These are phyloP conservation scores for Candida maesae DNA, from an alignment of 805 yeast genomes.

Conservation along the genomic window DNA sequence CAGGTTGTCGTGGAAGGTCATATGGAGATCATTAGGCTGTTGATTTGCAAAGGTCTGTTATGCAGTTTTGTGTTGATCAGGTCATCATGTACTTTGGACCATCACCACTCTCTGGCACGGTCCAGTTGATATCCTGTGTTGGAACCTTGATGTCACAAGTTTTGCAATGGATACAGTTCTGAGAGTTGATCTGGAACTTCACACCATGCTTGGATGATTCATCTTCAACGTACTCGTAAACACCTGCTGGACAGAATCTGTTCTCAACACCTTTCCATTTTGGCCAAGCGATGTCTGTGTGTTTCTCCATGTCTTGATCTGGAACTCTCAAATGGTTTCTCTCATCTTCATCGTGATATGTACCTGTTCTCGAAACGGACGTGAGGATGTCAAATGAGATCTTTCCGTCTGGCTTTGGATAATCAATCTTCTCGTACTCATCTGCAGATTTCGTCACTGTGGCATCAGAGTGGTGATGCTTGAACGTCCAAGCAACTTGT, in stretches of 20 bases:
- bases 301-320: slow-evolving; percentile 58
- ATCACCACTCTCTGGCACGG: slow-evolving; percentile 98
- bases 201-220: slow-evolving; percentile 56
- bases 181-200: slow-evolving; percentile 88
- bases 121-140: slow-evolving; percentile 90
- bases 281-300: slow-evolving; percentile 67
- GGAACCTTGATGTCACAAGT: slow-evolving; percentile 98
- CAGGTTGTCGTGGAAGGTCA: too few species aligned
- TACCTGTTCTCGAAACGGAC: slow-evolving; percentile 95
- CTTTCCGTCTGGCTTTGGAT: slow-evolving; percentile 95
- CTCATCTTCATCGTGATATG: slow-evolving; percentile 93
- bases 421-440: slow-evolving; percentile 65
- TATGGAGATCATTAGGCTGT: too few species aligned
- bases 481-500: slow-evolving; percentile 81
- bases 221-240: slow-evolving; percentile 83
- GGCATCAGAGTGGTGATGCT: slow-evolving; percentile 67
- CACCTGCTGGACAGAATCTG: slow-evolving; percentile 98
- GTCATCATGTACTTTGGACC: slow-evolving; percentile 96
- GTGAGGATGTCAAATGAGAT: slow-evolving; percentile 89
- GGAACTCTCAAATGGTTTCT: slow-evolving; percentile 78
- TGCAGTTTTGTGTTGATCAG: slow-evolving; percentile 21
- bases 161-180: slow-evolving; percentile 97
- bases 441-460: slow-evolving; percentile 65
- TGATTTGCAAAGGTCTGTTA: too few species aligned
- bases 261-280: slow-evolving; percentile 83